Percentiles rank a stretch among this genome's conserved stretches.
Evolutionary conservation across 1,284 basidiomycete genomes (phyloP).

Genomic region (Fistulinella staudtii): DNA sequence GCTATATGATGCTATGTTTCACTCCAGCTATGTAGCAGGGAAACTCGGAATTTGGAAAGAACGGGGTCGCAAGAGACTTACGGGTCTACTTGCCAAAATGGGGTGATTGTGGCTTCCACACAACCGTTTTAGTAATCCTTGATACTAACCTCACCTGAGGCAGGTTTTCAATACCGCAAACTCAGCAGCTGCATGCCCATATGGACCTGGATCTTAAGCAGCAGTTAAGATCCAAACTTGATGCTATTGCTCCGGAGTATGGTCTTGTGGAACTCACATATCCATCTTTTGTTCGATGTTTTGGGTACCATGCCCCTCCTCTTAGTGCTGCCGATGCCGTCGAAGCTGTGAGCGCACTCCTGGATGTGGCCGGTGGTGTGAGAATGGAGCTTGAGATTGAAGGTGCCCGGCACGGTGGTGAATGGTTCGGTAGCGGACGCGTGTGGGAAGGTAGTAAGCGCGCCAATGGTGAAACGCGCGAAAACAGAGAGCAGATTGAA

Average conservation of each 20-base stretch:
- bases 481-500: slow-evolving; percentile 40
- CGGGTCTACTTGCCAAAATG: slow-evolving; percentile 97
- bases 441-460: slow-evolving; percentile 50
- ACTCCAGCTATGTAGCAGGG: slow-evolving; percentile 93
- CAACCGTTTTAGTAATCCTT: slow-evolving; percentile 8
- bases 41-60: slow-evolving; percentile 98
- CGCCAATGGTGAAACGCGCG: slow-evolving; percentile 38
- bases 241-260: slow-evolving; percentile 92
- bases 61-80: slow-evolving; percentile 82
- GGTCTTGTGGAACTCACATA: slow-evolving; percentile 94
- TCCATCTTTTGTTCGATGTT: slow-evolving; percentile 88
- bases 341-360: slow-evolving; percentile 82
- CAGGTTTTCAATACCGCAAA: slow-evolving; percentile 90
- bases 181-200: slow-evolving; percentile 89
- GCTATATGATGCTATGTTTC: slow-evolving; percentile 95
- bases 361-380: slow-evolving; percentile 90
- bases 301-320: slow-evolving; percentile 83
- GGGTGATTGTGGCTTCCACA: slow-evolving; percentile 56
- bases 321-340: slow-evolving; percentile 92
- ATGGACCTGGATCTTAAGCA: slow-evolving; percentile 96
- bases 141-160: slow-evolving; percentile 9
- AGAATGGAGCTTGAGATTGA: slow-evolving; percentile 86
- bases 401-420: slow-evolving; percentile 79
- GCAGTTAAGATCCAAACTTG: slow-evolving; percentile 78
- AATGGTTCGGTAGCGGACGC: slow-evolving; percentile 82